These are phyloP conservation scores for Bisporella sp. DNA, from an alignment of 2,329 filamentous ascomycete species.

Conservation along the genomic window DNA sequence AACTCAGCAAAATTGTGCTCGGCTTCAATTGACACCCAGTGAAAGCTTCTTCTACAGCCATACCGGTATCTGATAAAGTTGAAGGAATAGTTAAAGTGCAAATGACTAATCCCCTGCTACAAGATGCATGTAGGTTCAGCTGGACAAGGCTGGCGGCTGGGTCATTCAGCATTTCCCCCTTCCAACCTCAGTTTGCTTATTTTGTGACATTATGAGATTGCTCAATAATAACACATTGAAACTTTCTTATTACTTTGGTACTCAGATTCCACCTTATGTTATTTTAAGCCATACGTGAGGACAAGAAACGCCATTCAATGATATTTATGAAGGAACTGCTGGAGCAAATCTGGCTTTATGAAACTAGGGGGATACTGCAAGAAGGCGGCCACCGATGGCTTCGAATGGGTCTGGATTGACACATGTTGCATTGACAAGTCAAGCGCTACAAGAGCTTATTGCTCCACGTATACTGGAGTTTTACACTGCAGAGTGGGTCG, in stretches of 20 bases:
- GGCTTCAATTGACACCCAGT: too few relatives aligned
- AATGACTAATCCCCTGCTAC: too few relatives aligned
- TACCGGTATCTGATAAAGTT: too few relatives aligned
- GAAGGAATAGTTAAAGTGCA: too few relatives aligned
- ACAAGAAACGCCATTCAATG: conserved; percentile 30
- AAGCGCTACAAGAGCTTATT: conserved; percentile 1
- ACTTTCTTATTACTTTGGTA: conserved; percentile 14
- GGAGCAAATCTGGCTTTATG: neutral
- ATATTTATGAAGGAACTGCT: conserved; percentile 15
- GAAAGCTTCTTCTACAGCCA: too few relatives aligned
- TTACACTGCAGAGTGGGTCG: conserved; percentile 6
- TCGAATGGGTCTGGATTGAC: neutral
- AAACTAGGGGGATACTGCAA: neutral
- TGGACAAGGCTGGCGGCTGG: too few relatives aligned
- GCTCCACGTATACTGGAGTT: conserved; percentile 7
- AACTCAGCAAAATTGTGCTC: too few relatives aligned
- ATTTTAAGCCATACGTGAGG: conserved; percentile 19
- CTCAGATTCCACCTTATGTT: conserved; percentile 14
- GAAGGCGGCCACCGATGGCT: neutral
- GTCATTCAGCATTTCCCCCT: too few relatives aligned
- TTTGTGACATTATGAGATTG: conserved; percentile 3
- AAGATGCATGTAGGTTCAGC: too few relatives aligned
- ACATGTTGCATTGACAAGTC: neutral
- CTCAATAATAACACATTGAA: conserved; percentile 4
- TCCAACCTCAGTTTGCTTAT: too few relatives aligned